Percentiles rank a stretch among this genome's conserved stretches.
These are phyloP conservation scores for Paraconiothyrium brasiliense DNA, from an alignment of 2,329 filamentous ascomycete species.

Conservation along the genomic window DNA sequence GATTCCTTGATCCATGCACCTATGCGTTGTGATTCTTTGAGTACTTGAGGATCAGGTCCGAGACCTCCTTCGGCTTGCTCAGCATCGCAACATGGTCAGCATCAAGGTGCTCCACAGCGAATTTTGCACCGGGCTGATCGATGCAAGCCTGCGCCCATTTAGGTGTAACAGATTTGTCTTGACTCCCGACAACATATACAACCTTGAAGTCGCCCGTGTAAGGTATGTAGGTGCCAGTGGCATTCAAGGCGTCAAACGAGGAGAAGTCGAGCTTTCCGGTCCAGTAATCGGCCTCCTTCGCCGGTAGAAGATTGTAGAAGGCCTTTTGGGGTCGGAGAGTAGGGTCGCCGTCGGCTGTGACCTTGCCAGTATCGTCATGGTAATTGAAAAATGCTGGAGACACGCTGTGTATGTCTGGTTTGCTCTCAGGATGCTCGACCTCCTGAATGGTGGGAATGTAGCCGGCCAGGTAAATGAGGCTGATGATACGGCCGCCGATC, in stretches of 20 bases:
- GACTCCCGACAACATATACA: slow-evolving; percentile 30
- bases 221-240: slow-evolving; percentile 34
- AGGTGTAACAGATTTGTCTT: slow-evolving; percentile 31
- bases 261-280: slow-evolving; percentile 25
- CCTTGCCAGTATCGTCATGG: slow-evolving; percentile 18
- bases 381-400: slow-evolving; percentile 25
- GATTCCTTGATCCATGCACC: background rate
- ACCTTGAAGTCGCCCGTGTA: slow-evolving; percentile 36
- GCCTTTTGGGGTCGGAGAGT: slow-evolving; percentile 24
- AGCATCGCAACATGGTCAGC: slow-evolving; percentile 38
- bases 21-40: background rate
- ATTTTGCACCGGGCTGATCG: slow-evolving; percentile 28
- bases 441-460: slow-evolving; percentile 35
- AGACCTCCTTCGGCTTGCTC: slow-evolving; percentile 32
- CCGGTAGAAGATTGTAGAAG: slow-evolving; percentile 37
- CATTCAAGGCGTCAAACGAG: slow-evolving; percentile 32
- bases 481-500: slow-evolving; percentile 27
- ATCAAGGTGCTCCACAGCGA: slow-evolving; percentile 26
- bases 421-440: slow-evolving; percentile 22
- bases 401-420: slow-evolving; percentile 26
- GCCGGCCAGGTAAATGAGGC: slow-evolving; percentile 32
- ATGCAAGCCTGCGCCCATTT: slow-evolving; percentile 28
- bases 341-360: slow-evolving; percentile 16
- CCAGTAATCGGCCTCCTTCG: slow-evolving; percentile 19
- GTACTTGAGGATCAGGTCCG: slow-evolving; percentile 26